Percentiles rank a stretch among this genome's conserved stretches.
These are phyloP conservation scores for Annulohypoxylon maeteangense DNA, from an alignment of 495 filamentous ascomycete species.

Conservation along the genomic window DNA sequence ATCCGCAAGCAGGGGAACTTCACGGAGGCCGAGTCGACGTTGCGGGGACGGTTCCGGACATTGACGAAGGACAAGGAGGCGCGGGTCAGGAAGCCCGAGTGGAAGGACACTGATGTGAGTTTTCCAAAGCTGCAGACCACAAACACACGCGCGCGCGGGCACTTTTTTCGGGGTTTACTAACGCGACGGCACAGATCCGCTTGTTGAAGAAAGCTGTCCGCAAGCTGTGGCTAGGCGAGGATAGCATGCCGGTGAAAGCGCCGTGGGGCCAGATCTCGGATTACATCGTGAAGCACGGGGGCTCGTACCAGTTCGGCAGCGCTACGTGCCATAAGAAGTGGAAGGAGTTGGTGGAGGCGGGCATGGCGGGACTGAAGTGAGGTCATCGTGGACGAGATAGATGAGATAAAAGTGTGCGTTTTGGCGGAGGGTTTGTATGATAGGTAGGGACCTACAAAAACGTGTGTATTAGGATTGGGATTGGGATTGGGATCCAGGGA, in stretches of 20 bases:
- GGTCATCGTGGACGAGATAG: neutral
- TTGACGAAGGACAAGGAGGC: conserved; percentile 80
- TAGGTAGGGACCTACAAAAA: conserved; percentile 24
- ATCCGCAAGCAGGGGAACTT: conserved; percentile 75
- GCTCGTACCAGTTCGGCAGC: conserved; percentile 85
- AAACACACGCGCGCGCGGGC: no score
- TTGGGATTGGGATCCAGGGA: neutral
- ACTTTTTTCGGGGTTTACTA: no score
- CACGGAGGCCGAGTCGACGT: conserved; percentile 84
- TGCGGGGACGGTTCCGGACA: conserved; percentile 81
- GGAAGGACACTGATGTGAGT: conserved; percentile 81
- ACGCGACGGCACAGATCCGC: conserved; percentile 51
- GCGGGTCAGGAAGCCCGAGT: conserved; percentile 80
- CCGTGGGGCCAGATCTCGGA: conserved; percentile 86
- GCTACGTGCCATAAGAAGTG: conserved; percentile 91
- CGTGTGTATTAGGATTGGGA: conserved; percentile 22
- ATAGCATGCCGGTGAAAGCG: conserved; percentile 59
- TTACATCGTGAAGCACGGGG: conserved; percentile 75
- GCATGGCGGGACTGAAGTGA: conserved; percentile 20
- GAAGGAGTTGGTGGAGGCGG: conserved; percentile 58
- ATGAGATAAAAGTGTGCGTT: conserved; percentile 9
- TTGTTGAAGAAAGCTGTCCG: conserved; percentile 62
- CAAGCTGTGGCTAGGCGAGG: conserved; percentile 46
- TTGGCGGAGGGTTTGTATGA: conserved; percentile 35
- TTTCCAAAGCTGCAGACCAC: neutral